Percentiles rank a stretch among this genome's conserved stretches.
These are phyloP conservation scores for Xylariaceae sp. DNA, from an alignment of 2,329 filamentous ascomycete genomes.

Conservation along the genomic window DNA sequence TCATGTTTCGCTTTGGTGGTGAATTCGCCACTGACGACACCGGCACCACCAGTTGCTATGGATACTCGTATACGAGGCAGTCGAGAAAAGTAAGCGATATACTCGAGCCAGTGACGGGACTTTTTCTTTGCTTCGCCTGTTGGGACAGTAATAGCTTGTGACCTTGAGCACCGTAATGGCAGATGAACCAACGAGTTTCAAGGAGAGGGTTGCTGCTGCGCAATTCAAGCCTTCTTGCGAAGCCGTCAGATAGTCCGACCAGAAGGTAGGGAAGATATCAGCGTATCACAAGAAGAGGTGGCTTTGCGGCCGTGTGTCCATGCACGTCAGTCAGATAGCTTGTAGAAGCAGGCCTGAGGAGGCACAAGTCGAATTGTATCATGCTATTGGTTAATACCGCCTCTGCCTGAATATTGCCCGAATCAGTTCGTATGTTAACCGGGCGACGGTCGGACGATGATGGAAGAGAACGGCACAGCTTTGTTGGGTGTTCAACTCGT, in stretches of 20 bases:
- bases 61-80: constrained; percentile 8
- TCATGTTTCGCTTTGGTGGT: constrained; percentile 7
- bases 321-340: neutral
- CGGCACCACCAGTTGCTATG: constrained; percentile 10
- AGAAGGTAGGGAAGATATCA: neutral
- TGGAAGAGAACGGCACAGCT: no score
- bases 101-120: neutral
- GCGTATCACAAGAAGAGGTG: neutral
- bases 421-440: neutral
- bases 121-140: neutral
- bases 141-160: neutral
- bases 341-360: neutral
- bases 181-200: neutral
- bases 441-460: neutral
- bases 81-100: neutral
- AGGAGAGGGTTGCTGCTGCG: neutral
- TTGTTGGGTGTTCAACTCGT: neutral
- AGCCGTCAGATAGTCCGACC: neutral
- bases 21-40: constrained; percentile 13
- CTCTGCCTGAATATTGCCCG: neutral
- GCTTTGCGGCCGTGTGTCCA: neutral
- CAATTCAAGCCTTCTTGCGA: neutral
- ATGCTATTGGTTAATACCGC: neutral
- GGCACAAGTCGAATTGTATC: neutral
- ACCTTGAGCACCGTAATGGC: neutral